A percentile compares a stretch with the other conserved stretches of the same genome.
phyloP scores from a whole-genome alignment of 1,139 yeast genomes.

The Taiozyma sp. region DNA sequence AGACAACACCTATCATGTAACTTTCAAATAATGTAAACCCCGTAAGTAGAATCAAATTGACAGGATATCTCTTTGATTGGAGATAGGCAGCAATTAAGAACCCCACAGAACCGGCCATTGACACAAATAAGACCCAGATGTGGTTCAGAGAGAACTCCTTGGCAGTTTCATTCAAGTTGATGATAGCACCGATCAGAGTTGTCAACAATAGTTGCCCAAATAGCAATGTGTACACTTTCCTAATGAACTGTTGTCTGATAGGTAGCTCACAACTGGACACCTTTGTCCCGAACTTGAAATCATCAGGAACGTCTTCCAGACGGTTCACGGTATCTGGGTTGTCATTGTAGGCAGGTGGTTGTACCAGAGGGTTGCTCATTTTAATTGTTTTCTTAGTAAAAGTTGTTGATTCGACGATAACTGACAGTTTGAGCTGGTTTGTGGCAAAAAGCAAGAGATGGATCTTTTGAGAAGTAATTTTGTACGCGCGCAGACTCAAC shows the following conservation, averaged over 20 bases:
- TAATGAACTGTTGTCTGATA: conserved; percentile 68
- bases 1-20: conserved; percentile 64
- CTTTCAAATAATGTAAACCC: conserved; percentile 75
- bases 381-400: not conserved
- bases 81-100: conserved; percentile 55
- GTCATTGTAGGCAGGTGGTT: conserved; percentile 9
- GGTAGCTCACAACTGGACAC: conserved; percentile 78
- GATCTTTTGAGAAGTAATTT: no score
- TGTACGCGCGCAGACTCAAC: not conserved
- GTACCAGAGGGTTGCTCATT: conserved; percentile 6
- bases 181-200: conserved; percentile 51
- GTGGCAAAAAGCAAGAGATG: not conserved
- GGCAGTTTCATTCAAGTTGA: conserved; percentile 43
- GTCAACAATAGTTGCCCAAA: conserved; percentile 62
- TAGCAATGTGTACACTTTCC: conserved; percentile 75
- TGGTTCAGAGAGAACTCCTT: conserved; percentile 57
- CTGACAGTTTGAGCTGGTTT: not conserved
- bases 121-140: conserved; percentile 55
- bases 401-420: not conserved
- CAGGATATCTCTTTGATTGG: conserved; percentile 64
- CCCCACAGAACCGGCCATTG: conserved; percentile 57
- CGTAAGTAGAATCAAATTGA: conserved; percentile 51
- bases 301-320: conserved; percentile 50
- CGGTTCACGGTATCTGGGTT: not conserved
- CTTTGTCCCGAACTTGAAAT: conserved; percentile 76